A percentile compares a stretch with the other conserved stretches of the same genome.
Conservation (phyloP, 176 grass and related monocot species). For the Coix lacrymajobi region DNA sequence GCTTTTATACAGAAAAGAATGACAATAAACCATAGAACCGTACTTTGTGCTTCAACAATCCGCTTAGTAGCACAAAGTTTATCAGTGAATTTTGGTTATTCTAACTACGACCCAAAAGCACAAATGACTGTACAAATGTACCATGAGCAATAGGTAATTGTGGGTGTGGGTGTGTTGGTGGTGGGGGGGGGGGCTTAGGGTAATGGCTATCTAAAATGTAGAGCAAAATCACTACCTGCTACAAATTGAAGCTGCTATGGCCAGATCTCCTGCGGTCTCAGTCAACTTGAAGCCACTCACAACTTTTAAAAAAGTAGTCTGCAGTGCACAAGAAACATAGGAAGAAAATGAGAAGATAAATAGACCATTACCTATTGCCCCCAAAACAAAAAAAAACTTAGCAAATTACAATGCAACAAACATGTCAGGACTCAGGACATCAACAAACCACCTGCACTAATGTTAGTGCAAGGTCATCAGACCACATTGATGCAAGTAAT, state of each 20-base stretch:
- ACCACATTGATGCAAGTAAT: not conserved
- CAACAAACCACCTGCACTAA: not conserved
- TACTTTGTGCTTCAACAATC: not conserved
- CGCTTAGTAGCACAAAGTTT: not conserved
- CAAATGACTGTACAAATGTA: not conserved
- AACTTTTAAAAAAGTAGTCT: conserved; percentile 89
- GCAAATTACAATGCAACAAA: not conserved
- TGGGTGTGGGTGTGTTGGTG: no score
- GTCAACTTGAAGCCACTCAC: conserved; percentile 77
- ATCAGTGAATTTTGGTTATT: not conserved
- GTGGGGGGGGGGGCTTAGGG: not conserved
- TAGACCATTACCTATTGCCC: not conserved
- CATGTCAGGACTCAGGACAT: not conserved
- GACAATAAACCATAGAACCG: not conserved
- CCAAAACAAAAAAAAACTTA: conserved; percentile 12
- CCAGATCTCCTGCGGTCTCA: conserved; percentile 95
- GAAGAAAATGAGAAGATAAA: conserved; percentile 8
- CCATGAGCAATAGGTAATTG: not conserved
- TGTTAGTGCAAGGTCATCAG: not conserved
- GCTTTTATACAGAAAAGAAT: not conserved
- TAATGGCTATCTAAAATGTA: conserved; percentile 1
- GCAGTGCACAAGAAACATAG: conserved; percentile 24
- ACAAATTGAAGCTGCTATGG: conserved; percentile 86
- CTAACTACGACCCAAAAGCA: not conserved
- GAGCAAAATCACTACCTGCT: conserved; percentile 64